These are phyloP conservation scores for Calonectria fujianensis DNA, from an alignment of 2,329 filamentous ascomycete species.

Conservation along the genomic window DNA sequence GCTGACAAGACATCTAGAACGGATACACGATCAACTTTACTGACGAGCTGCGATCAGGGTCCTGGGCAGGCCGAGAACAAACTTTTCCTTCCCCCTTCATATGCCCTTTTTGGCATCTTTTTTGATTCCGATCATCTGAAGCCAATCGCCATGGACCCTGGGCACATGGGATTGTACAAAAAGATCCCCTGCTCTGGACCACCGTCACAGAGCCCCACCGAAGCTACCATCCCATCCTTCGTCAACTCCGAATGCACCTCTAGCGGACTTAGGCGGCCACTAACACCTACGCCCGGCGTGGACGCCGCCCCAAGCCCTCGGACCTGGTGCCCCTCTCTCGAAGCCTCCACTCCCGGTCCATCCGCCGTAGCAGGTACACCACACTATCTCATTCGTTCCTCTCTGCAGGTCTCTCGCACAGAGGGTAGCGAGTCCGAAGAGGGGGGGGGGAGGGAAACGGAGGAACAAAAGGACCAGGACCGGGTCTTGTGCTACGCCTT, in stretches of 20 bases:
- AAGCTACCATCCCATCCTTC: constrained; percentile 1
- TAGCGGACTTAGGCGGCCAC: constrained; percentile 34
- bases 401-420: not conserved
- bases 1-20: not conserved
- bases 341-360: constrained; percentile 36
- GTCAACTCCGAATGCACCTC: constrained; percentile 11
- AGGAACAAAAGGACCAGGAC: not conserved
- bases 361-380: constrained; percentile 25
- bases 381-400: not conserved
- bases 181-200: not conserved
- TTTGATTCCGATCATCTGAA: not conserved
- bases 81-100: not conserved
- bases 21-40: no score
- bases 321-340: not conserved
- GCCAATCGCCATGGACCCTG: not conserved
- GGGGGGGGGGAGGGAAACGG: not conserved
- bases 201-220: constrained; percentile 4
- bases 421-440: not conserved
- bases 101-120: not conserved
- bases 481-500: not conserved
- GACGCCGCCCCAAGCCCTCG: constrained; percentile 23
- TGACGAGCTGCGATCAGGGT: not conserved
- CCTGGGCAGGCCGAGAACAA: not conserved
- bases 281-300: constrained; percentile 30
- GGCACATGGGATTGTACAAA: not conserved